Base-by-base conservation (phyloP, 768 basidiomycete species). In the Agaricus blazei region DNA sequence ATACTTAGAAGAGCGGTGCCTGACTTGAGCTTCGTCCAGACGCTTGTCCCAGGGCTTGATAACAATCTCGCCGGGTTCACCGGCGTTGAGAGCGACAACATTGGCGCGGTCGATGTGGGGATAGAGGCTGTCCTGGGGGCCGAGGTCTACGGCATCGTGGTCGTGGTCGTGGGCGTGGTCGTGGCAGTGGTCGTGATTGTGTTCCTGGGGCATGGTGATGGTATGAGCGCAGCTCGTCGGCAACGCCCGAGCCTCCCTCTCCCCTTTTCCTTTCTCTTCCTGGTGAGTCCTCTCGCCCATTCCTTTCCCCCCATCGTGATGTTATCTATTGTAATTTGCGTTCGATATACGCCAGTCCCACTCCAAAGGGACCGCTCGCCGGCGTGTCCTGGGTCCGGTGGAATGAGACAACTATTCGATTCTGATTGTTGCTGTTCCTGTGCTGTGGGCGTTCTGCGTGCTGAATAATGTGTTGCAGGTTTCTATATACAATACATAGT, bases 1-100 rank as follows among this genome's bases (percentile, higher is more conserved):
- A 15, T 40, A 8, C 19, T 11, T 29, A 19, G 24, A 42, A 37
- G 26, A 6, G 19, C 4, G n/a, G 54, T 23, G 23, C 24, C 78
- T 61, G 64, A 93, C 93, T 72, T 76, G 72, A 29, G 71, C 71
- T 67, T 94, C 91, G 56, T 88, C 83, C 52, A 80, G 67, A 36
- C 91, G 81, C 57, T 85, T 70, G 62, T 93, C 75, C 93, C 94
- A 96, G 1, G 93, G 87, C 70, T 96, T 97, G 63, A 96, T 85
- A 27, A 91, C 74, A 48, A 76, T 76, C 4, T 80, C 71, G 40
- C 79, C 81, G 51, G 71, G 60, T 19, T 67, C 78, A 9, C 64
- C 67, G 15, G 80, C 81, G 64, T 97, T 97, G 53, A 97, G 71
- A 29, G 88, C 91, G 42, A 87, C 75, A 46, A 93, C 89, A 65